These are phyloP conservation scores for Brasilioporus rufonigricans DNA, from an alignment of 768 basidiomycete genomes.

Conservation along the genomic window DNA sequence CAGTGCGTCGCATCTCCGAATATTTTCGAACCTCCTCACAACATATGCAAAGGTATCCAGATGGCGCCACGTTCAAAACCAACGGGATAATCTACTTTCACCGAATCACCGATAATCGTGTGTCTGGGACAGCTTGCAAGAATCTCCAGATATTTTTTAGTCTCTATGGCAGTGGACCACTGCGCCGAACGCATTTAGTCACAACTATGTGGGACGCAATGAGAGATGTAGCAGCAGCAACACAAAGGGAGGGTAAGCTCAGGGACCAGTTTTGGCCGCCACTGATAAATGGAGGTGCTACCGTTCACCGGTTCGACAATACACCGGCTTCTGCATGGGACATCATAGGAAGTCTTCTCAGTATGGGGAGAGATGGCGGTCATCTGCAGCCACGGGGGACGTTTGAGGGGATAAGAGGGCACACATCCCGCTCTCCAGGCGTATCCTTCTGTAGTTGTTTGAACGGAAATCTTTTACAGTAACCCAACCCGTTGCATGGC, in stretches of 20 bases:
- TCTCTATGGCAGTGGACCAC: slow-evolving; percentile 33
- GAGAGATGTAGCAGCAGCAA: slow-evolving; percentile 11
- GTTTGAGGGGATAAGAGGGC: slow-evolving; percentile 18
- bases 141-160: slow-evolving; percentile 35
- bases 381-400: slow-evolving; percentile 11
- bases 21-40: too few species aligned
- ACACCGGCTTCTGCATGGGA: neutral
- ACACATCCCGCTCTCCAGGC: too few species aligned
- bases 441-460: slow-evolving; percentile 7
- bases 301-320: neutral
- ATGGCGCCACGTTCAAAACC: too few species aligned
- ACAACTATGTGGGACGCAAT: slow-evolving; percentile 39
- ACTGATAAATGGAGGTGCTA: slow-evolving; percentile 4
- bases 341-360: too few species aligned
- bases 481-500: neutral
- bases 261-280: slow-evolving; percentile 21
- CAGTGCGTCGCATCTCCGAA: too few species aligned
- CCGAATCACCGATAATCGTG: slow-evolving; percentile 34
- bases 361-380: neutral
- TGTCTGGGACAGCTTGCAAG: slow-evolving; percentile 30
- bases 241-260: slow-evolving; percentile 26
- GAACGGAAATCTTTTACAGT: slow-evolving; percentile 6
- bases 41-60: too few species aligned
- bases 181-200: slow-evolving; percentile 32
- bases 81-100: slow-evolving; percentile 35